Conservation (phyloP, 2,329 filamentous ascomycete species). For the Aspergillus nomiae region DNA sequence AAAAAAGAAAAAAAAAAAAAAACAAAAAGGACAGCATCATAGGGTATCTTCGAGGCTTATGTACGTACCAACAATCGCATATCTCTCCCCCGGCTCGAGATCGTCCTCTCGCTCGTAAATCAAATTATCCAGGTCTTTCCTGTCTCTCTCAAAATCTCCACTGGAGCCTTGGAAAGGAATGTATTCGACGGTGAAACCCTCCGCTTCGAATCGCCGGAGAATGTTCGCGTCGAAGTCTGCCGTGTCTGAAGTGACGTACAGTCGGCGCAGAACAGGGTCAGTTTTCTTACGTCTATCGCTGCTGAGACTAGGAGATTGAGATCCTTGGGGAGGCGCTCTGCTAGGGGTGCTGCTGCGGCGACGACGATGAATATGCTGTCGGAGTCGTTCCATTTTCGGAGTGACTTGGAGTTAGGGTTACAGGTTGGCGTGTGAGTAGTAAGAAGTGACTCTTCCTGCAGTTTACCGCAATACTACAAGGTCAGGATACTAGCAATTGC, state of each 20-base stretch:
- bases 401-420: not conserved
- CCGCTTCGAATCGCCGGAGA: conserved; percentile 55
- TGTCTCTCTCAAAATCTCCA: conserved; percentile 44
- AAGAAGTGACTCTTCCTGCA: not conserved
- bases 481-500: not conserved
- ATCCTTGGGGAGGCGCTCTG: conserved; percentile 5
- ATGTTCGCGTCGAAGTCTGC: conserved; percentile 55
- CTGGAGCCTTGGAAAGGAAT: conserved; percentile 44
- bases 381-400: conserved; percentile 17
- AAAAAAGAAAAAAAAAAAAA: no score
- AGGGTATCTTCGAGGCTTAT: no score
- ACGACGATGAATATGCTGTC: conserved; percentile 18
- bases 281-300: conserved; percentile 5
- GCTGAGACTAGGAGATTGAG: conserved; percentile 3
- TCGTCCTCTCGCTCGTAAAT: conserved; percentile 55
- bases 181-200: conserved; percentile 61
- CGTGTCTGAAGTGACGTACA: conserved; percentile 35
- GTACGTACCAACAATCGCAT: conserved; percentile 60
- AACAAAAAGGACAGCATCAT: no score
- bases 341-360: conserved; percentile 15
- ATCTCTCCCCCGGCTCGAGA: conserved; percentile 58
- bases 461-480: no score
- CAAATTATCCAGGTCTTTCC: conserved; percentile 51
- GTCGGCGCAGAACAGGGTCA: conserved; percentile 19
- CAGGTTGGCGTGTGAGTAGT: not conserved